These are phyloP conservation scores for Chlamydomonas schloesseri DNA, from an alignment of 139 green algal genomes.

Conservation along the genomic window DNA sequence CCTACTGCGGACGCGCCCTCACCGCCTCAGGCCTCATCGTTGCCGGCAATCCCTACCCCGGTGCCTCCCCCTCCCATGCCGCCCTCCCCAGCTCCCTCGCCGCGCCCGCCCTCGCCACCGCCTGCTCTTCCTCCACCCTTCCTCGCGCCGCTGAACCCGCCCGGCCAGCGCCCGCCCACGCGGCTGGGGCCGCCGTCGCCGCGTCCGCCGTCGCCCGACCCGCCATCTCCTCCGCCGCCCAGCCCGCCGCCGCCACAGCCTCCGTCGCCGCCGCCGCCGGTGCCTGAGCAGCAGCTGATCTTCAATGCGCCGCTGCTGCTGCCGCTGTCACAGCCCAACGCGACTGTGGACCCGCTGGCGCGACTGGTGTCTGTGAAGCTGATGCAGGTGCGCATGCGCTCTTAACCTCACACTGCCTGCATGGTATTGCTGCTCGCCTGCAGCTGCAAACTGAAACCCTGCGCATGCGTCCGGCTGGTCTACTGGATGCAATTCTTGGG, in stretches of 20 bases:
- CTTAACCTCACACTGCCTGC: too few relatives aligned
- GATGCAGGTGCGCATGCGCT: too few relatives aligned
- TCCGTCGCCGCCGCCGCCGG: background rate
- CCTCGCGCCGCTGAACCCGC: background rate
- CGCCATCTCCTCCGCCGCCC: background rate
- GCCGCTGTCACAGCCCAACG: background rate
- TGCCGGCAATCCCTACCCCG: background rate
- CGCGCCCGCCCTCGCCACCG: too few relatives aligned
- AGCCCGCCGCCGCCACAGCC: background rate
- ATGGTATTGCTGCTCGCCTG: too few relatives aligned
- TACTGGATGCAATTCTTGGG: too few relatives aligned
- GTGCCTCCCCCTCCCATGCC: too few relatives aligned
- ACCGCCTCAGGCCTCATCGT: background rate
- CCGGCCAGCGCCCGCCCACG: too few relatives aligned
- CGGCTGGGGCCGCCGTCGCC: too few relatives aligned
- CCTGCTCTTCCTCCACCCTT: too few relatives aligned
- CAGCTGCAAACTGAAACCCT: too few relatives aligned
- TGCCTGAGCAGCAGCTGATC: background rate
- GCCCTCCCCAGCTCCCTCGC: background rate
- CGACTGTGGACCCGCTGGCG: background rate
- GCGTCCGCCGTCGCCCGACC: too few relatives aligned
- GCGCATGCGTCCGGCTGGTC: too few relatives aligned
- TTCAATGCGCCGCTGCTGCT: conserved; percentile 21
- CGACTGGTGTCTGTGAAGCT: background rate
- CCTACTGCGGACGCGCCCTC: background rate